Evolutionary conservation across 306 rosid genomes (phyloP), one percentile per base, ranked within the genome.

Genomic region (Astragalus glycyphyllos): DNA sequence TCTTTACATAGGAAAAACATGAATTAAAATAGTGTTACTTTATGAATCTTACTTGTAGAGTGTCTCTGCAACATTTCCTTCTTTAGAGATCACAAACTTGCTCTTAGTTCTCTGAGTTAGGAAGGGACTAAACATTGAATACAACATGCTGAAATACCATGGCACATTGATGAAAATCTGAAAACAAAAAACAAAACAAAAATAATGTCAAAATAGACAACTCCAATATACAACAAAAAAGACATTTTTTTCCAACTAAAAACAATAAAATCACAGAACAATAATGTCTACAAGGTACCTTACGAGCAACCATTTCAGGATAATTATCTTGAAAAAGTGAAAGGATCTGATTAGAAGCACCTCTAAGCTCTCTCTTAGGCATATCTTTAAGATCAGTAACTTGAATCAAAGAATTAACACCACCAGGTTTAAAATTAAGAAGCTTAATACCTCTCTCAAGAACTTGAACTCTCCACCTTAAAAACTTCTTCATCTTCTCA

Each of bases 81-180:
- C 97, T 78, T 91, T 91, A 5, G 96, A 83, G 54, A 94, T 91
- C 82, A 94, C 91, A 72, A 94, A 94, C 78, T 94, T 94, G 96
- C 97, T 91, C 82, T 94, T 94, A 1, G 96, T 94, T 57, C 99
- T 77, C 65, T 94, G 99, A 34, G 99, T 94, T 64, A 94, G 77
- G 76, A 94, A 94, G 0, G 99, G 97, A 72, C 96, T 91, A 68
- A 94, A 89, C 88, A 94, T 81, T 3, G 99, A 94, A 66, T 94
- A 91, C 84, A 91, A 60, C 80, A 91, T 56, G 71, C 96, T 94
- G 81, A 94, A 94, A 86, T 94, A 94, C 99, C 99, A 94, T 0
- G 97, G 97, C 32, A 94, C 99, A 73, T 94, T 94, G 87, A 94
- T 82, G 86, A 94, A 94, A 83, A 94, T 82, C 99, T 94, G 80